A percentile compares a stretch with the other conserved stretches of the same genome.
Conservation (phyloP, 225 moss, liverwort and hornwort genomes). For the Bryum argenteum region DNA sequence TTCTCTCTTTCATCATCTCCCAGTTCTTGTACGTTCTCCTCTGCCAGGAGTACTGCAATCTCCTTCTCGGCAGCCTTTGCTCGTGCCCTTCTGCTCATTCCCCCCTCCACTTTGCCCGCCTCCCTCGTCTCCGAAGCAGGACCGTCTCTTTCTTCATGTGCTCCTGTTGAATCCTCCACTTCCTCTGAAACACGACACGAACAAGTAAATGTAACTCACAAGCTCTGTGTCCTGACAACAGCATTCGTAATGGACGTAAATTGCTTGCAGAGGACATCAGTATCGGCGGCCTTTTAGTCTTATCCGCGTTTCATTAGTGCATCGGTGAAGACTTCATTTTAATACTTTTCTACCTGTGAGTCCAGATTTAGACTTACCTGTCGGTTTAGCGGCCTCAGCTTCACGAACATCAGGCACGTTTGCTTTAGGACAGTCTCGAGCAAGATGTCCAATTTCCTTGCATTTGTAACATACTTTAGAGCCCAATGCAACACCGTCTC, state of each 20-base stretch:
- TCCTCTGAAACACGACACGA: conserved; percentile 36
- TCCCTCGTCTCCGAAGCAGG: conserved; percentile 26
- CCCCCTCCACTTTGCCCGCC: conserved; percentile 47
- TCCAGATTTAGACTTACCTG: conserved; percentile 19
- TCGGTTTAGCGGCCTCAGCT: conserved; percentile 23
- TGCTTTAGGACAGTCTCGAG: conserved; percentile 70
- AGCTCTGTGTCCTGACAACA: conserved; percentile 2
- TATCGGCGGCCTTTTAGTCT: not conserved
- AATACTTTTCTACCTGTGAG: conserved; percentile 31
- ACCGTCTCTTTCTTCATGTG: conserved; percentile 25
- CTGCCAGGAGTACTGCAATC: conserved; percentile 77
- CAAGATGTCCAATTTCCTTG: conserved; percentile 80
- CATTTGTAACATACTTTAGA: conserved; percentile 91
- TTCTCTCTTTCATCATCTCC: conserved; percentile 80
- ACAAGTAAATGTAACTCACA: conserved; percentile 5
- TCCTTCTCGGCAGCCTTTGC: conserved; percentile 79
- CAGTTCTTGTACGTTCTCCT: conserved; percentile 79
- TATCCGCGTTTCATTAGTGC: not conserved
- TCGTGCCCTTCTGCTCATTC: conserved; percentile 64
- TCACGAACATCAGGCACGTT: conserved; percentile 28
- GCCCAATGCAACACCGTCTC: conserved; percentile 35
- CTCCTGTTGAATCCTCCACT: conserved; percentile 16
- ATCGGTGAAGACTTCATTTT: not conserved
- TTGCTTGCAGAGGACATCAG: conserved; percentile 16
- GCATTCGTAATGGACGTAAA: conserved; percentile 8